Conservation (phyloP, 345 rosid species). For the Alliaria petiolata region DNA sequence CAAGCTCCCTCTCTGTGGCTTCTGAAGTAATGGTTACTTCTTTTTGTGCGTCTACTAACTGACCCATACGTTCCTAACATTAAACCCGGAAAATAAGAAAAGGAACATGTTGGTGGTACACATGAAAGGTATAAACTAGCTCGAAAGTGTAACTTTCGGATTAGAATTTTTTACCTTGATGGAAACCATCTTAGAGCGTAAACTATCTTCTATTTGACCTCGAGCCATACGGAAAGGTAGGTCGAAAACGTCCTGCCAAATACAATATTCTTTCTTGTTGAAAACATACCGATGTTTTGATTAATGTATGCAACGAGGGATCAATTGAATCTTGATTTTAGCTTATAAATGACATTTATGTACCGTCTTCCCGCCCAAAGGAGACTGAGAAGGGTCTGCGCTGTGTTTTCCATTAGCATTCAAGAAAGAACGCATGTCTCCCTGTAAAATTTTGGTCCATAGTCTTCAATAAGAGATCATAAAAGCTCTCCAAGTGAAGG, state of each 20-base stretch:
- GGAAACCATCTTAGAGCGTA: constrained; percentile 85
- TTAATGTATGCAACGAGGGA: background rate
- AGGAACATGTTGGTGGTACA: background rate
- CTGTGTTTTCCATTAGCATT: constrained; percentile 69
- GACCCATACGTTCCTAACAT: constrained; percentile 58
- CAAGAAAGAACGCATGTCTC: constrained; percentile 88
- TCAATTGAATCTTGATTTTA: background rate
- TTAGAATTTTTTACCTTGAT: constrained; percentile 56
- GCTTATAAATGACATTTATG: constrained; percentile 5
- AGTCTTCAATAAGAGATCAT: background rate
- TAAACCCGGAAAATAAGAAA: background rate
- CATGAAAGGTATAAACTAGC: background rate
- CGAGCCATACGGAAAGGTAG: constrained; percentile 91
- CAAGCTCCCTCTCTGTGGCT: constrained; percentile 97
- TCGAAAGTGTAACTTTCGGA: background rate
- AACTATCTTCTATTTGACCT: constrained; percentile 96
- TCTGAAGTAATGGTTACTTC: constrained; percentile 87
- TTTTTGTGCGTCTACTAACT: constrained; percentile 89
- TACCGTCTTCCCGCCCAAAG: constrained; percentile 98
- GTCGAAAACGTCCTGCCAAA: constrained; percentile 85
- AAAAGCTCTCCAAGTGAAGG: background rate
- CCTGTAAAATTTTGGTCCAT: constrained; percentile 39
- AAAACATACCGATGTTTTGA: background rate
- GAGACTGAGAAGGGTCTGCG: constrained; percentile 72
- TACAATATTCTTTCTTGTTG: background rate